These are phyloP conservation scores for Haematococcus sp. DNA, from an alignment of 139 green algal genomes.

Conservation along the genomic window DNA sequence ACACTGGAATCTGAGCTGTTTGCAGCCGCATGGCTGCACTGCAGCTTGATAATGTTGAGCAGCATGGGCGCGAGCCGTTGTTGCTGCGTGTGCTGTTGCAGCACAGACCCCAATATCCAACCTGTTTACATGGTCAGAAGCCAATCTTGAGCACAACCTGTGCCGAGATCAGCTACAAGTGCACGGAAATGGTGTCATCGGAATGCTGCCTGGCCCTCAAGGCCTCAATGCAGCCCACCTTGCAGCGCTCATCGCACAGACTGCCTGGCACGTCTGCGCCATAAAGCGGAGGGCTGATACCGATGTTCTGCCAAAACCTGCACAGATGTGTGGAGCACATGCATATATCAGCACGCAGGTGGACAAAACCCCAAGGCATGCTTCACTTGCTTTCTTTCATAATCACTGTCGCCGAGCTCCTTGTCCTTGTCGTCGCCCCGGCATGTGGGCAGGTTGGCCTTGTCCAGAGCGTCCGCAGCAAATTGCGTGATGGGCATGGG, in stretches of 20 bases:
- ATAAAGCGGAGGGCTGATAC: constrained; percentile 72
- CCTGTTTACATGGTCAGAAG: background rate
- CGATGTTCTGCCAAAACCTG: constrained; percentile 78
- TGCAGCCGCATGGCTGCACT: no score
- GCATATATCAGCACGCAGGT: background rate
- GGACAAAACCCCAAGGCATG: background rate
- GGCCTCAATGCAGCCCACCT: constrained; percentile 14
- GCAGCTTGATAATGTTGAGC: no score
- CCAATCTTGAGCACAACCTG: background rate
- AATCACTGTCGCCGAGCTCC: background rate
- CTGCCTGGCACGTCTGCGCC: constrained; percentile 73
- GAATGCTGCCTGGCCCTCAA: background rate
- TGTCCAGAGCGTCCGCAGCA: constrained; percentile 19
- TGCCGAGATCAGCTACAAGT: background rate
- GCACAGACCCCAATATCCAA: background rate
- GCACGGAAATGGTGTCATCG: background rate
- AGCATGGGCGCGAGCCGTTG: no score
- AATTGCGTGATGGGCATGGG: constrained; percentile 53
- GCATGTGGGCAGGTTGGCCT: background rate
- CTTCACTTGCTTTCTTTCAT: background rate
- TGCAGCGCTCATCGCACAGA: constrained; percentile 66
- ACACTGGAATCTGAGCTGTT: background rate
- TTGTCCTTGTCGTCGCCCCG: background rate
- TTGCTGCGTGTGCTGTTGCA: background rate
- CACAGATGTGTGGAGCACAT: constrained; percentile 14